Evolutionary conservation across 2,329 filamentous ascomycete genomes (phyloP).

Genomic region (Aspergillus piperis): DNA sequence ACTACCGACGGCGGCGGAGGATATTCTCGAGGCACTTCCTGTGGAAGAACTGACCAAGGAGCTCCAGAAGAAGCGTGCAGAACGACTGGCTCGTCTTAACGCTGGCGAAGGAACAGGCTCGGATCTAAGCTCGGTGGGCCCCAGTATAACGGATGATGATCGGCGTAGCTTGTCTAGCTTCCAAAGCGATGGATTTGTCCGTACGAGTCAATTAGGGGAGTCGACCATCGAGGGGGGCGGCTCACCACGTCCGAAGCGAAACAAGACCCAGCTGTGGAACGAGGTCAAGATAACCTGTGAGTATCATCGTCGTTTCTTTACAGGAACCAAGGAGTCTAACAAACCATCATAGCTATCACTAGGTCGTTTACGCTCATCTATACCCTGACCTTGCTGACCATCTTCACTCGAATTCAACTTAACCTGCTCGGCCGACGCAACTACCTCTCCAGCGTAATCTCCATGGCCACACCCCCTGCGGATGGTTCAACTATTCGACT

Average conservation of each 20-base stretch:
- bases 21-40: slow-evolving; percentile 82
- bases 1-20: slow-evolving; percentile 85
- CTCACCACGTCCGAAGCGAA: slow-evolving; percentile 63
- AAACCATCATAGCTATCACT: slow-evolving; percentile 68
- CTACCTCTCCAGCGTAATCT: slow-evolving; percentile 93
- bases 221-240: slow-evolving; percentile 53
- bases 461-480: slow-evolving; percentile 74
- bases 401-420: slow-evolving; percentile 92
- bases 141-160: slow-evolving; percentile 82
- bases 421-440: slow-evolving; percentile 94
- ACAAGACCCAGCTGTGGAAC: slow-evolving; percentile 93
- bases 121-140: slow-evolving; percentile 58
- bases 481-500: slow-evolving; percentile 77
- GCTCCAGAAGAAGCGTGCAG: slow-evolving; percentile 87
- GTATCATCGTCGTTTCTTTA: not conserved
- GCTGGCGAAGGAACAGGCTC: slow-evolving; percentile 58
- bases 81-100: slow-evolving; percentile 63
- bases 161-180: slow-evolving; percentile 72
- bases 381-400: slow-evolving; percentile 81
- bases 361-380: slow-evolving; percentile 90
- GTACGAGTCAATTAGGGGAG: slow-evolving; percentile 73
- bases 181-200: slow-evolving; percentile 78
- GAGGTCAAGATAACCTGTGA: slow-evolving; percentile 93
- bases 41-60: slow-evolving; percentile 92
- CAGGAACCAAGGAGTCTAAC: slow-evolving; percentile 14